Base-by-base conservation (phyloP, 345 rosid species). In the Acer saccharum region DNA sequence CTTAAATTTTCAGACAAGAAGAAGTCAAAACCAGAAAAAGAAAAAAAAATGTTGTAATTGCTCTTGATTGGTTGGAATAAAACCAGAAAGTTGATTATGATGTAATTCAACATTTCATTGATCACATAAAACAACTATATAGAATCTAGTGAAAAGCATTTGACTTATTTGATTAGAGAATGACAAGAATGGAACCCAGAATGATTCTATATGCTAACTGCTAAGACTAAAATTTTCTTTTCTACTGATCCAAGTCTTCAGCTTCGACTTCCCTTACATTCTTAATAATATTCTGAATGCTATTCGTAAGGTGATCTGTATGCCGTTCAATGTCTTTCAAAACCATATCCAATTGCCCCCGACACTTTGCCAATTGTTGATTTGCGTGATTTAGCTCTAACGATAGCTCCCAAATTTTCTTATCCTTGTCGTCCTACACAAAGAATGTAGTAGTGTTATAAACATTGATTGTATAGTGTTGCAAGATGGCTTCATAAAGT, bases 391-490 rank as follows among this genome's bases (percentile, higher is more conserved):
- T 61, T 14, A 73, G 74, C 43, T 73, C 55, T 13, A 44, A 48
- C 1, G 66, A 73, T 66, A 67, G 66, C 68, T 79, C 73, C 77
- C 63, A 25, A 7, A 73, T 66, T 55, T 67, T 79, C 69, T 67
- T 58, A 79, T 65, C 81, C 46, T 67, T 79, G 50, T 67, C 64
- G 1, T 73, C 81, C 81, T 68, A 27, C 20, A 9, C 12, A 13
- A 4, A 54, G 21, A 39, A 43, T 8, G 11, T 43, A 67, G 23
- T 68, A 18, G 10, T 10, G 0, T 58, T 43, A 18, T 55, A 13
- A 68, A 17, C 6, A 27, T 18, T 23, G 3, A 62, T 35, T 43
- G 6, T 17, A 48, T 27, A 7, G 20, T 23, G 9, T 43, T 44
- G 10, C 23, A 29, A n/a, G 50, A 39, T 10, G 10, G 3, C 25